Evolutionary conservation across 306 rosid species (phyloP).

Genomic region (Cajanus cajan): DNA sequence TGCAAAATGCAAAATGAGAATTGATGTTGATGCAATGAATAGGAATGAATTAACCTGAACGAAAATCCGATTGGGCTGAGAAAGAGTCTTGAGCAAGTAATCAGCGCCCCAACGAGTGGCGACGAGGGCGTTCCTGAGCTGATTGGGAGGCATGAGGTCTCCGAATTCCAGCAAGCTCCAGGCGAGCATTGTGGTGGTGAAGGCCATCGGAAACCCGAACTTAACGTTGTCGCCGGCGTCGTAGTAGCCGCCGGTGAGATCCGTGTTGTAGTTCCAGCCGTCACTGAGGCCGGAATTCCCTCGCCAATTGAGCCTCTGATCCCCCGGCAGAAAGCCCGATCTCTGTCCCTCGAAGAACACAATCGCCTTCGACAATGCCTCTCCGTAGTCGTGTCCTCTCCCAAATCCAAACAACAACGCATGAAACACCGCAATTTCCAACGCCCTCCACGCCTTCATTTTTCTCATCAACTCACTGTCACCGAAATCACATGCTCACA

Average conservation of each 20-base stretch:
- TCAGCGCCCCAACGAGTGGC: conserved; percentile 86
- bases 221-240: conserved; percentile 50
- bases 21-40: neutral
- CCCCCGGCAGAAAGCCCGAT: conserved; percentile 67
- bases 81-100: conserved; percentile 73
- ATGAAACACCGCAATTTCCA: neutral
- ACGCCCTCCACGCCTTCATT: neutral
- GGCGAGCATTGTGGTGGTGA: conserved; percentile 42
- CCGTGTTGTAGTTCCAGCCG: conserved; percentile 59
- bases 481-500: neutral
- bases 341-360: conserved; percentile 83
- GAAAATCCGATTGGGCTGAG: conserved; percentile 84
- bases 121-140: conserved; percentile 48
- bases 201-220: conserved; percentile 48
- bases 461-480: neutral
- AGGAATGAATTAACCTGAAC: conserved; percentile 90
- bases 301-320: conserved; percentile 67
- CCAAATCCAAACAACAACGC: neutral
- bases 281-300: conserved; percentile 63
- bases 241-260: conserved; percentile 45
- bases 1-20: neutral
- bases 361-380: conserved; percentile 70
- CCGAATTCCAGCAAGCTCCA: conserved; percentile 47
- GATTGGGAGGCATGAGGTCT: conserved; percentile 44
- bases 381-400: conserved; percentile 58